These are phyloP conservation scores for Liquidambar formosana DNA, from an alignment of 164 flowering plant species.

Conservation along the genomic window DNA sequence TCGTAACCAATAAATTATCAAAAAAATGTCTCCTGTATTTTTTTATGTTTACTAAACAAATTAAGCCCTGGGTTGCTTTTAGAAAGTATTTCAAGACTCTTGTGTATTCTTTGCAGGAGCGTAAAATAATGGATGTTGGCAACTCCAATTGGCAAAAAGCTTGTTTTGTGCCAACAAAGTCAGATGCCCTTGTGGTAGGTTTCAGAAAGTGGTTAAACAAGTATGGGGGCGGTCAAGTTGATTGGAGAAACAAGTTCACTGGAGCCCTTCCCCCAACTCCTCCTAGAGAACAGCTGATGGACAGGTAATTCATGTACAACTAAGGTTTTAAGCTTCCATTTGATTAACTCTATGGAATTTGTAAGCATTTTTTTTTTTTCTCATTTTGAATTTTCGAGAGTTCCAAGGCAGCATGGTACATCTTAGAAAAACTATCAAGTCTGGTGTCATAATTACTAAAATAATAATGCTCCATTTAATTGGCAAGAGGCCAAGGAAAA, in stretches of 20 bases:
- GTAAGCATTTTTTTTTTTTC: too few relatives aligned
- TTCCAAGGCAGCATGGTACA: too few relatives aligned
- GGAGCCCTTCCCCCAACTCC: conserved; percentile 70
- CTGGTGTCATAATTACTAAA: too few relatives aligned
- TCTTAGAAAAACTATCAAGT: too few relatives aligned
- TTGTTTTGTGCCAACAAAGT: conserved; percentile 83
- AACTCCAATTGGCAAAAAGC: conserved; percentile 78
- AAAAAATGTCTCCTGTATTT: not conserved
- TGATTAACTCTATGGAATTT: too few relatives aligned
- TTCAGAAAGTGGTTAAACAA: conserved; percentile 86
- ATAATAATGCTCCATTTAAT: too few relatives aligned
- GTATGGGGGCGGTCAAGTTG: conserved; percentile 62
- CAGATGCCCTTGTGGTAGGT: conserved; percentile 72
- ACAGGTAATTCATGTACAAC: conserved; percentile 52
- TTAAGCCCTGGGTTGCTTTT: not conserved
- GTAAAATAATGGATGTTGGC: conserved; percentile 60
- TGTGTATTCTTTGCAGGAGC: conserved; percentile 53
- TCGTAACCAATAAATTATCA: too few relatives aligned
- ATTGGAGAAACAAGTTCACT: conserved; percentile 62
- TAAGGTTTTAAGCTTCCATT: too few relatives aligned
- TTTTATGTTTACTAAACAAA: not conserved
- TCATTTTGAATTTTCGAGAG: too few relatives aligned
- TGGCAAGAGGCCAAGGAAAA: too few relatives aligned
- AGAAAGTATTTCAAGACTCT: not conserved
- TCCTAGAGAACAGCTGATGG: conserved; percentile 78